A percentile compares a stretch with the other conserved stretches of the same genome.
Evolutionary conservation across 768 basidiomycete genomes (phyloP).

Genomic region (Boletus sp.): DNA sequence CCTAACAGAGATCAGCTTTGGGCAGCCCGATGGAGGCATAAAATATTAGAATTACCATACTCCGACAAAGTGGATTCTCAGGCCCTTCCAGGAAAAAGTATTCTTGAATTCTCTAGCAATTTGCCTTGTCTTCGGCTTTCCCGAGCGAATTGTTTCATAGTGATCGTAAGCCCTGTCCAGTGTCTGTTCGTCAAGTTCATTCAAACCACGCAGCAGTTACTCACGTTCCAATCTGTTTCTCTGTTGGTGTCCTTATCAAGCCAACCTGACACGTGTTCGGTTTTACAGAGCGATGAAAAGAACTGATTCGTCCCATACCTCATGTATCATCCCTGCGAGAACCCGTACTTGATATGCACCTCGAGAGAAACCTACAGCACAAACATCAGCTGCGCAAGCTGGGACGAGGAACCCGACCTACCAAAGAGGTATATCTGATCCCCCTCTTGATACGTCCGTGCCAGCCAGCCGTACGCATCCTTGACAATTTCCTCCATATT

Average conservation of each 20-base stretch:
- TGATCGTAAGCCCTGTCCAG: slow-evolving; percentile 18
- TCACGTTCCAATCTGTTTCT: slow-evolving; percentile 32
- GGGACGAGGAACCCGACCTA: neutral
- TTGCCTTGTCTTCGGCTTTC: slow-evolving; percentile 19
- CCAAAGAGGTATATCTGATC: slow-evolving; percentile 39
- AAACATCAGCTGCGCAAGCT: neutral
- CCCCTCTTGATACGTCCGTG: slow-evolving; percentile 29
- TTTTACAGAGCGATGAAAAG: neutral
- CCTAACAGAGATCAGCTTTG: slow-evolving; percentile 34
- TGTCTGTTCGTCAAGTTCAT: neutral
- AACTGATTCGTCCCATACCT: slow-evolving; percentile 16
- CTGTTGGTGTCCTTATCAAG: slow-evolving; percentile 25
- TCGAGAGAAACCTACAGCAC: slow-evolving; percentile 38
- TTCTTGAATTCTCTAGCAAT: slow-evolving; percentile 39
- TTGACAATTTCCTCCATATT: slow-evolving; percentile 35
- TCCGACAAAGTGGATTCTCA: slow-evolving; percentile 50
- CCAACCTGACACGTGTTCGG: slow-evolving; percentile 12
- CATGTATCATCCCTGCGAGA: slow-evolving; percentile 41
- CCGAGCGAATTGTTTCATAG: slow-evolving; percentile 16
- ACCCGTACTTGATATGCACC: slow-evolving; percentile 43
- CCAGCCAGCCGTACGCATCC: slow-evolving; percentile 35
- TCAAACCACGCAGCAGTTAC: slow-evolving; percentile 11
- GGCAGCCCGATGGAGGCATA: neutral
- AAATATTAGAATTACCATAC: slow-evolving; percentile 40
- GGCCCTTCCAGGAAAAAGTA: slow-evolving; percentile 43